Evolutionary conservation across 2,329 filamentous ascomycete species (phyloP), one percentile per base, ranked within the genome.

Genomic region (Fusarium hostae): DNA sequence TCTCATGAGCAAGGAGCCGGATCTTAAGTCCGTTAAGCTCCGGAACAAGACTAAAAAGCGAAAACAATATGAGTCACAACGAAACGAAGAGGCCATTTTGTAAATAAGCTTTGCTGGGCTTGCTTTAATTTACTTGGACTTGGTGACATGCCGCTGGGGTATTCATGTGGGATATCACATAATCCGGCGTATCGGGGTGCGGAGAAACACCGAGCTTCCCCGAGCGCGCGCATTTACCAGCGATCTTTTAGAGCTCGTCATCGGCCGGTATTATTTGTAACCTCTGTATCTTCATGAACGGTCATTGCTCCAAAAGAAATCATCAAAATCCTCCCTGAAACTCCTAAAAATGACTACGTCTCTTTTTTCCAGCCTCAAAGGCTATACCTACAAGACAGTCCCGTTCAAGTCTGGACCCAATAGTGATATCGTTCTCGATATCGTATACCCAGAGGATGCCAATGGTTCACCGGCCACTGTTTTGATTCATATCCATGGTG

Each of bases 401-500:
- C 52, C 50, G 1, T 75, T 60, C 59, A 75, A 75, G n/a, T 63
- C 63, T 5, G 48, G 55, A 0, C 51, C 66, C 0, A 52, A 63
- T 34, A 68, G 73, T 11, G 56, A 63, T 20, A 68, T 75, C 26
- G 37, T 63, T 32, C 61, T 73, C 9, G 73, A 75, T 43, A 51
- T 75, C 0, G 66, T 59, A 2, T 75, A 74, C 13, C 73, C 73
- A 3, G 63, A 69, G 5, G 61, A 70, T 15, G 47, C 54, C 1
- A 58, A 63, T 26, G 59, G n/a, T 11, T 48, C 32, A 3, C 52
- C 56, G 6, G 39, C 39, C 5, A 74, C 66, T 8, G 73, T 75
- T 13, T 47, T 75, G 1, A 47, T 75, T 18, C 73, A 75, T 30
- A 75, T 71, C 9, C 73, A 75, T 5, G 73, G 73, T 1, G 73